Conservation (phyloP, 192 early-diverging fungal genomes). For the Entomortierella parvispora region DNA sequence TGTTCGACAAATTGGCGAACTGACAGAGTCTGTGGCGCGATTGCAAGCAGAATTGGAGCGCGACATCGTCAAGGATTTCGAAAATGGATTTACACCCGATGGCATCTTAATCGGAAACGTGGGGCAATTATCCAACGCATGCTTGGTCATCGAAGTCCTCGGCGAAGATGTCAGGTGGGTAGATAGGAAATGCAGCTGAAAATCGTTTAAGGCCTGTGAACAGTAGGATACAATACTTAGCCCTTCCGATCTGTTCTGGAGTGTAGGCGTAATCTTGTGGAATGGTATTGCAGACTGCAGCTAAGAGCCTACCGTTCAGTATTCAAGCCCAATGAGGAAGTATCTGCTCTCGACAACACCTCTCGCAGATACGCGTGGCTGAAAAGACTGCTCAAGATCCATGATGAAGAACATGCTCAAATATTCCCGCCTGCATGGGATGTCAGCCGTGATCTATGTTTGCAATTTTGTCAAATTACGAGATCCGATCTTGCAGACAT, state of each 20-base stretch:
- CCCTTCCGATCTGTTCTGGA: background rate
- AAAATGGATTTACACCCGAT: conserved; percentile 72
- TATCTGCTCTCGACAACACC: conserved; percentile 85
- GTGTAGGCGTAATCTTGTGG: conserved; percentile 60
- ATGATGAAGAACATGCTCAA: conserved; percentile 86
- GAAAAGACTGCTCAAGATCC: conserved; percentile 87
- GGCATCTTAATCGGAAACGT: conserved; percentile 65
- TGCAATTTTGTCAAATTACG: conserved; percentile 87
- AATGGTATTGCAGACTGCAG: conserved; percentile 86
- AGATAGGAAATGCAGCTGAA: background rate
- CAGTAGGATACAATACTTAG: conserved; percentile 1
- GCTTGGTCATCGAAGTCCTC: conserved; percentile 78
- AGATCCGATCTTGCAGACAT: conserved; percentile 76
- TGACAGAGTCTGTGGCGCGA: conserved; percentile 68
- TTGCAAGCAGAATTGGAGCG: conserved; percentile 50
- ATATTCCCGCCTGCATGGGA: conserved; percentile 88
- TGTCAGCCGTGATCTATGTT: conserved; percentile 73
- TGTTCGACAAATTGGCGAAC: conserved; percentile 78
- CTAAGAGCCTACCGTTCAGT: conserved; percentile 85
- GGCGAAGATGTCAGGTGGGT: conserved; percentile 70
- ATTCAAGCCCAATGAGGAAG: conserved; percentile 79
- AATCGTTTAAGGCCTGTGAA: conserved; percentile 16
- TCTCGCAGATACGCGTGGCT: conserved; percentile 94
- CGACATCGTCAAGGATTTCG: conserved; percentile 75
- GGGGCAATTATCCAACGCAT: conserved; percentile 74